A percentile compares a stretch with the other conserved stretches of the same genome.
Conservation (phyloP, 2,329 filamentous ascomycete species). For the Aspergillus persii region DNA sequence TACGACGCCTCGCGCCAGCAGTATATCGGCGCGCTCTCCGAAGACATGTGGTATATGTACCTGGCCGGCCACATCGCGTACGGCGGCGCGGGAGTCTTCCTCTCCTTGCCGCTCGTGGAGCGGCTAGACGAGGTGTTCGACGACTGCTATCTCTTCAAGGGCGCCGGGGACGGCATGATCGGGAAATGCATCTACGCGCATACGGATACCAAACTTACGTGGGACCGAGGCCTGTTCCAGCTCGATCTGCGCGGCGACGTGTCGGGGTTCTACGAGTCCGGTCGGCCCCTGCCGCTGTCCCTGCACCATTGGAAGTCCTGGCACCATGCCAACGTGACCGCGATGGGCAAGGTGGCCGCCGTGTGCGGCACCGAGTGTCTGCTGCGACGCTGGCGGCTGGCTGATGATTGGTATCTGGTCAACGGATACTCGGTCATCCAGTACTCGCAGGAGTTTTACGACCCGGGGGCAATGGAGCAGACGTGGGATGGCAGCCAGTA, state of each 20-base stretch:
- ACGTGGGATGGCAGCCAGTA: conserved; percentile 52
- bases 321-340: conserved; percentile 51
- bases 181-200: conserved; percentile 57
- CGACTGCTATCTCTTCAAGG: conserved; percentile 48
- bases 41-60: conserved; percentile 54
- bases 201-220: conserved; percentile 53
- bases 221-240: conserved; percentile 56
- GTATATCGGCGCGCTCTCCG: conserved; percentile 59
- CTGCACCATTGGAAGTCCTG: conserved; percentile 65
- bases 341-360: conserved; percentile 49
- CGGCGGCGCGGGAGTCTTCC: conserved; percentile 60
- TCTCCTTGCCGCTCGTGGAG: conserved; percentile 53
- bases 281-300: conserved; percentile 50
- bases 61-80: conserved; percentile 60
- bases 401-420: conserved; percentile 50
- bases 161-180: conserved; percentile 56
- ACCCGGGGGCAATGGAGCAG: conserved; percentile 49
- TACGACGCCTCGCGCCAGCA: conserved; percentile 50
- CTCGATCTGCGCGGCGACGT: conserved; percentile 56
- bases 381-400: conserved; percentile 54
- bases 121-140: conserved; percentile 50
- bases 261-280: conserved; percentile 61
- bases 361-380: conserved; percentile 58
- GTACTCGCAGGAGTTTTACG: conserved; percentile 47
- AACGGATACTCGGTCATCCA: conserved; percentile 60